Conservation (phyloP, 2,329 filamentous ascomycete species). For the Canariomyces notabilis region DNA sequence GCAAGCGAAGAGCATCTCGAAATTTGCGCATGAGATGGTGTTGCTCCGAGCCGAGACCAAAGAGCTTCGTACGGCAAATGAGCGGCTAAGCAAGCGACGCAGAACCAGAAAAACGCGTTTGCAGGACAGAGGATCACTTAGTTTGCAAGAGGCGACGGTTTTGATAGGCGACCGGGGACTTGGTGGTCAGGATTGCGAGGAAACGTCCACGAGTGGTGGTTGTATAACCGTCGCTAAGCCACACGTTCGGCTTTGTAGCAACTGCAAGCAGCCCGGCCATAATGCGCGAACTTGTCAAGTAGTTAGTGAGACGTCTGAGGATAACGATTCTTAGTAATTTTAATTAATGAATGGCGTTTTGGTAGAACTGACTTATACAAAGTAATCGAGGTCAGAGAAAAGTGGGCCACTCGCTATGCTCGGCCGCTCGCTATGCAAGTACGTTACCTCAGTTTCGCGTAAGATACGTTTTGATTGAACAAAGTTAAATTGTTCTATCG, state of each 20-base stretch:
- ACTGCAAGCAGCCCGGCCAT: slow-evolving; percentile 1
- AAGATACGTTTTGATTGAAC: too few species aligned
- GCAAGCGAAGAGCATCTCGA: too few species aligned
- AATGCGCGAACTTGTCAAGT: slow-evolving; percentile 8
- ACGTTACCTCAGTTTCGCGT: too few species aligned
- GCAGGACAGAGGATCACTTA: slow-evolving; percentile 4
- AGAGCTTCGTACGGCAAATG: too few species aligned
- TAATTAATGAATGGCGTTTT: slow-evolving; percentile 1
- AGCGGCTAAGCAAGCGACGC: too few species aligned
- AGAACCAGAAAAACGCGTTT: too few species aligned
- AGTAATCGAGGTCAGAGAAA: too few species aligned
- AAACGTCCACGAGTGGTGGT: slow-evolving; percentile 1
- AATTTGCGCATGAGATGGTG: too few species aligned
- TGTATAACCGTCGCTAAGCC: neutral
- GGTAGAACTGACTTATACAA: neutral
- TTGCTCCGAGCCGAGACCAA: too few species aligned
- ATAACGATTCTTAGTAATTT: slow-evolving; percentile 6
- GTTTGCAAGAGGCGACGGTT: slow-evolving; percentile 2
- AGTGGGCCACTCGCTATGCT: too few species aligned
- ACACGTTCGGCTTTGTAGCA: slow-evolving; percentile 6
- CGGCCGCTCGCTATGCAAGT: too few species aligned
- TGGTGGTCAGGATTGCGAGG: slow-evolving; percentile 1
- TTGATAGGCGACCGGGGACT: slow-evolving; percentile 4
- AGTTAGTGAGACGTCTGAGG: slow-evolving; percentile 6
- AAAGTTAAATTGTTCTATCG: too few species aligned